These are phyloP conservation scores for Boletus speciosus DNA, from an alignment of 768 basidiomycete species.

Conservation along the genomic window DNA sequence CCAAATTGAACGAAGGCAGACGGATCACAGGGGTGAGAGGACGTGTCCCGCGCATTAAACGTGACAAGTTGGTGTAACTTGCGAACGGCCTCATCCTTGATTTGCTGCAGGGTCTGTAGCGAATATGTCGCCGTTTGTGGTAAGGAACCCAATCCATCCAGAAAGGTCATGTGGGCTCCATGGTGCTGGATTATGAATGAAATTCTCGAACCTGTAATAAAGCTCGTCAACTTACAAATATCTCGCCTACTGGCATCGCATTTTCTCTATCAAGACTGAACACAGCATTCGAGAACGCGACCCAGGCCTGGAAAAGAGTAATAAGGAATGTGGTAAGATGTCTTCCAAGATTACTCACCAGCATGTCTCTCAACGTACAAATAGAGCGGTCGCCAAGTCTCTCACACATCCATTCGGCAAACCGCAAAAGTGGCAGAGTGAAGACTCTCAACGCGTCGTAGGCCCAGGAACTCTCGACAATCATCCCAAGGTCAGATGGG, in stretches of 20 bases:
- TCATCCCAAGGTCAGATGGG: conserved; percentile 69
- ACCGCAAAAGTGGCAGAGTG: conserved; percentile 67
- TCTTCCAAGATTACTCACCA: conserved; percentile 48
- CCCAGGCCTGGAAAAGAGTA: conserved; percentile 69
- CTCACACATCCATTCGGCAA: conserved; percentile 73
- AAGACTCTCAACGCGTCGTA: conserved; percentile 48
- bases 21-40: conserved; percentile 32
- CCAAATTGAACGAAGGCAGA: conserved; percentile 56
- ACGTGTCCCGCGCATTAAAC: conserved; percentile 25
- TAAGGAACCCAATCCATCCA: conserved; percentile 84
- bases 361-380: conserved; percentile 79
- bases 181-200: conserved; percentile 61
- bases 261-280: conserved; percentile 32
- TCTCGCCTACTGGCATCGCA: conserved; percentile 41
- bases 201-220: not conserved
- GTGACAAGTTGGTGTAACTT: conserved; percentile 60
- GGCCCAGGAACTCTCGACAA: conserved; percentile 70
- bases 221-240: conserved; percentile 57
- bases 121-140: conserved; percentile 71
- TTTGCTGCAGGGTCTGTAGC: conserved; percentile 48
- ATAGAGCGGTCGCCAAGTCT: conserved; percentile 61
- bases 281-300: conserved; percentile 75
- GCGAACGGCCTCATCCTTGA: conserved; percentile 55
- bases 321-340: not conserved
- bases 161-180: conserved; percentile 86